These are phyloP conservation scores for Plectosphaerella sp. DNA, from an alignment of 2,329 filamentous ascomycete species.

Conservation along the genomic window DNA sequence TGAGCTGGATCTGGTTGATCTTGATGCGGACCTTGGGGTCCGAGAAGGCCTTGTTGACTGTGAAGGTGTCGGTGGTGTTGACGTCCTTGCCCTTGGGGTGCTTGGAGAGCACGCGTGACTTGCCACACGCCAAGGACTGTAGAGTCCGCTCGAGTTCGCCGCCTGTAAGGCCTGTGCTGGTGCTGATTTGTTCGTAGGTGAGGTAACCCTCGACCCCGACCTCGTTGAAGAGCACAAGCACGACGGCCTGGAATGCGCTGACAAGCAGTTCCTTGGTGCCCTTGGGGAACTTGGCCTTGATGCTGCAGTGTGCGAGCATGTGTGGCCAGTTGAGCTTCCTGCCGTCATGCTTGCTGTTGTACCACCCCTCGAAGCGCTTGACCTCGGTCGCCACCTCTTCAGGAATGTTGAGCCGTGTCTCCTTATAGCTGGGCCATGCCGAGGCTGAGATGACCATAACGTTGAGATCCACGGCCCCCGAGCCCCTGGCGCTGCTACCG, in stretches of 20 bases:
- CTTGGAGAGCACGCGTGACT: conserved; percentile 78
- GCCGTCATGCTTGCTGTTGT: conserved; percentile 85
- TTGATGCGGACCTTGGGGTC: conserved; percentile 88
- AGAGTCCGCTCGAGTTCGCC: conserved; percentile 82
- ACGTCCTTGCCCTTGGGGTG: conserved; percentile 82
- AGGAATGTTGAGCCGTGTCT: conserved; percentile 68
- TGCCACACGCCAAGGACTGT: conserved; percentile 91
- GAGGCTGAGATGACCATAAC: conserved; percentile 89
- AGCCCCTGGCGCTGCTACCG: conserved; percentile 42
- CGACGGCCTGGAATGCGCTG: conserved; percentile 86
- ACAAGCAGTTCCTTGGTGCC: conserved; percentile 85
- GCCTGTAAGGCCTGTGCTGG: conserved; percentile 69
- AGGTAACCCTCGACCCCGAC: conserved; percentile 58
- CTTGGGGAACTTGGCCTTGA: conserved; percentile 75
- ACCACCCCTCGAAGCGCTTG: conserved; percentile 77
- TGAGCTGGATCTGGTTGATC: conserved; percentile 97
- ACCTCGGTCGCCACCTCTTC: conserved; percentile 71
- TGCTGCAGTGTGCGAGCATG: conserved; percentile 81
- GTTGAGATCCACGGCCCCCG: conserved; percentile 60
- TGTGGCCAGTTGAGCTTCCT: conserved; percentile 89
- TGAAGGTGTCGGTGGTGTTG: conserved; percentile 73
- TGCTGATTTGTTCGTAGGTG: conserved; percentile 70
- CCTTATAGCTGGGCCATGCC: conserved; percentile 89
- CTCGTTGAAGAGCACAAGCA: conserved; percentile 86
- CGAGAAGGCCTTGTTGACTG: conserved; percentile 70